phyloP scores from a whole-genome alignment of 2,329 filamentous ascomycete genomes.

The Fonsecaea pugnacius region DNA sequence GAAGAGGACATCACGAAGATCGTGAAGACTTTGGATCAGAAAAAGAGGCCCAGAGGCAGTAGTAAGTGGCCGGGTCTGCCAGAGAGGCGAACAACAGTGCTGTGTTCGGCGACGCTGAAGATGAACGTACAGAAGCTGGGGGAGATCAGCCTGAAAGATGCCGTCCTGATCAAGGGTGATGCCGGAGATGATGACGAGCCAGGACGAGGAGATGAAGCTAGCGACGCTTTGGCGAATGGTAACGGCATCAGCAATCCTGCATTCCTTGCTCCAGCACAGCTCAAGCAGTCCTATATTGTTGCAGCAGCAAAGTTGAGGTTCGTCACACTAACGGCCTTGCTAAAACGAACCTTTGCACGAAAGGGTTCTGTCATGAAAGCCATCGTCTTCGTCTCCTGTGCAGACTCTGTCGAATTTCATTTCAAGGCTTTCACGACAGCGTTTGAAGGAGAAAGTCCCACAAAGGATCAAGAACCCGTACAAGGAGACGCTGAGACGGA shows the following conservation, averaged over 20 bases:
- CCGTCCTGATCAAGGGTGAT: slow-evolving; percentile 79
- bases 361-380: slow-evolving; percentile 94
- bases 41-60: slow-evolving; percentile 51
- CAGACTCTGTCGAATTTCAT: slow-evolving; percentile 96
- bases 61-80: slow-evolving; percentile 68
- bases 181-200: slow-evolving; percentile 56
- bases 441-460: slow-evolving; percentile 37
- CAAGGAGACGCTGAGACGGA: background rate
- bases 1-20: slow-evolving; percentile 91
- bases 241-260: slow-evolving; percentile 51
- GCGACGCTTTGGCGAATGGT: slow-evolving; percentile 53
- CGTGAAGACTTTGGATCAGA: slow-evolving; percentile 74
- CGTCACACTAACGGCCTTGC: slow-evolving; percentile 79
- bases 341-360: slow-evolving; percentile 85
- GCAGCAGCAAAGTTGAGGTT: slow-evolving; percentile 87
- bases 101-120: slow-evolving; percentile 98
- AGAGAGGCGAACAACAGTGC: slow-evolving; percentile 77
- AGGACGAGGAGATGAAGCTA: background rate
- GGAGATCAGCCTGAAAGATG: slow-evolving; percentile 93
- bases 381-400: slow-evolving; percentile 95
- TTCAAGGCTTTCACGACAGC: slow-evolving; percentile 73
- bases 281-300: slow-evolving; percentile 89
- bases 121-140: slow-evolving; percentile 93
- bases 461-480: slow-evolving; percentile 28
- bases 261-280: slow-evolving; percentile 87